A percentile compares a stretch with the other conserved stretches of the same genome.
Conservation (phyloP, 192 early-diverging fungal species). For the Backusella sp. region DNA sequence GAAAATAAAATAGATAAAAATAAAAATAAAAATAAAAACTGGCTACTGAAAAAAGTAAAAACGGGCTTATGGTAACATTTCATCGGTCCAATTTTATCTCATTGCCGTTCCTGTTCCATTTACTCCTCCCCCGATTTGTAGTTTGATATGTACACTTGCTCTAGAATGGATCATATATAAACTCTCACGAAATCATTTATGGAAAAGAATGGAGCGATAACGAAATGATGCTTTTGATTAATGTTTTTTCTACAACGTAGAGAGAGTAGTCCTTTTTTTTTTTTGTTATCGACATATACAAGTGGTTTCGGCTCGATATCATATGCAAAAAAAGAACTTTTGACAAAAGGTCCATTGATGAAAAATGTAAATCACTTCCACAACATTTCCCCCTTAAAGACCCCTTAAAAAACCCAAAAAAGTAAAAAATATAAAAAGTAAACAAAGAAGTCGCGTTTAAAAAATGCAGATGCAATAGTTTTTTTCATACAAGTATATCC, state of each 20-base stretch:
- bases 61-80: neutral
- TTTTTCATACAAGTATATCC: too few relatives aligned
- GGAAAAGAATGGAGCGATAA: neutral
- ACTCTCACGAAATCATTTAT: neutral
- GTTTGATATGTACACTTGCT: neutral
- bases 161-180: neutral
- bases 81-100: neutral
- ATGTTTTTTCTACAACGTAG: too few relatives aligned
- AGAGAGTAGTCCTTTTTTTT: too few relatives aligned
- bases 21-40: neutral
- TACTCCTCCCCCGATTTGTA: neutral
- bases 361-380: neutral
- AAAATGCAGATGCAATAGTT: neutral
- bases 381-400: neutral
- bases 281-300: neutral
- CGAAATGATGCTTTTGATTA: neutral
- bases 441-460: neutral
- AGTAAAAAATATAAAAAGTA: neutral
- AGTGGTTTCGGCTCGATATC: neutral
- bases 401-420: neutral
- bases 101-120: neutral
- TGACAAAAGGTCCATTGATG: neutral
- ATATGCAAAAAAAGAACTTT: too few relatives aligned
- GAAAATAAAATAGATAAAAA: neutral
- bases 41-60: neutral